These are phyloP conservation scores for Globisporangium okanoganense DNA, from an alignment of 352 stramenopile genomes.

Conservation along the genomic window DNA sequence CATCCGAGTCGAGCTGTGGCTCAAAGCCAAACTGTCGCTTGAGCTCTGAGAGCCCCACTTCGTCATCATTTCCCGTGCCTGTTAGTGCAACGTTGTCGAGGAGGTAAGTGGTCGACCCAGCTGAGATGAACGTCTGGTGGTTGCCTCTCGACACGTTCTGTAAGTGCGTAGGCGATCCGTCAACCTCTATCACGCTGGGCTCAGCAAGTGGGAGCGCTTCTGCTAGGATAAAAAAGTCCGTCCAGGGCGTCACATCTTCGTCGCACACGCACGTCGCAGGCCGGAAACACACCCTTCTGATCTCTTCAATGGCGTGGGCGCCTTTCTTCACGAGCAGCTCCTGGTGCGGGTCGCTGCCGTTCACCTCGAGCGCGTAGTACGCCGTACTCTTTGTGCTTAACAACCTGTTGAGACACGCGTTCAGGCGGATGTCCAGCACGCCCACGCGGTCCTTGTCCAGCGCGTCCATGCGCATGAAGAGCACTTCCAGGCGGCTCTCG, in stretches of 20 bases:
- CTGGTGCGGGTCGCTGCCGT: conserved; percentile 56
- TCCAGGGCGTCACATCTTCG: conserved; percentile 52
- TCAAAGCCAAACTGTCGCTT: conserved; percentile 67
- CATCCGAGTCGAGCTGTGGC: conserved; percentile 16
- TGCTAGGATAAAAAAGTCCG: conserved; percentile 33
- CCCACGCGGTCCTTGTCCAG: conserved; percentile 60
- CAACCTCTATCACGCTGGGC: not conserved
- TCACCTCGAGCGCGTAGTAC: conserved; percentile 48
- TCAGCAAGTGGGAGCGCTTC: not conserved
- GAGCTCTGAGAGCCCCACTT: conserved; percentile 58
- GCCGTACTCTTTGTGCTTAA: conserved; percentile 29
- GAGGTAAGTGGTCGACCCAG: not conserved
- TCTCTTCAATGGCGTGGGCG: not conserved
- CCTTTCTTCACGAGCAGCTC: conserved; percentile 26
- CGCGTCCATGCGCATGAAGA: conserved; percentile 55
- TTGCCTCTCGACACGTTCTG: not conserved
- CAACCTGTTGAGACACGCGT: conserved; percentile 37
- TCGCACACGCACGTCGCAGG: conserved; percentile 39
- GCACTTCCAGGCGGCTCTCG: conserved; percentile 32
- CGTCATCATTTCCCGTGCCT: conserved; percentile 9
- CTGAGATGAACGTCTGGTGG: conserved; percentile 8
- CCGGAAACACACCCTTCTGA: conserved; percentile 39
- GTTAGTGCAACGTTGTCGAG: not conserved
- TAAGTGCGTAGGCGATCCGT: not conserved
- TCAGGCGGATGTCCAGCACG: conserved; percentile 47